Evolutionary conservation across 768 basidiomycete species (phyloP).

Genomic region (Aureoboletus auriporus): DNA sequence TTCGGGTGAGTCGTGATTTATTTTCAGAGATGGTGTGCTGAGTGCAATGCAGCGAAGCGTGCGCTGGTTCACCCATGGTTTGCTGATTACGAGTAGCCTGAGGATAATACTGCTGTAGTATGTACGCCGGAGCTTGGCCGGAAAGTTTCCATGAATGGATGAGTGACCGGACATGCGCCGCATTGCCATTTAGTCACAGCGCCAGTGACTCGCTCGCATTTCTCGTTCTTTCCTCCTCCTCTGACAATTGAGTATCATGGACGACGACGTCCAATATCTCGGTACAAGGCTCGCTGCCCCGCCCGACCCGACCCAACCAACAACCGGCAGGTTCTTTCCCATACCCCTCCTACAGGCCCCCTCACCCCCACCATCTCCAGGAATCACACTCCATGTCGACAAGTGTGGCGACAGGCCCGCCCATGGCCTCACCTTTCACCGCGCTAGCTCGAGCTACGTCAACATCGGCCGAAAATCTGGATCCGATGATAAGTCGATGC

Average conservation of each 20-base stretch:
- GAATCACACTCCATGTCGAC: constrained; percentile 57
- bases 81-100: constrained; percentile 41
- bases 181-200: constrained; percentile 32
- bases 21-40: constrained; percentile 1
- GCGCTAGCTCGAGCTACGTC: constrained; percentile 46
- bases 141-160: constrained; percentile 23
- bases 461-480: constrained; percentile 67
- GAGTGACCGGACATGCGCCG: constrained; percentile 16
- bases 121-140: constrained; percentile 17
- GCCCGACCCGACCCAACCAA: constrained; percentile 25
- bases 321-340: constrained; percentile 39
- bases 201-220: constrained; percentile 17
- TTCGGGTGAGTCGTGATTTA: constrained; percentile 56
- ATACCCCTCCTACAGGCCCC: constrained; percentile 6
- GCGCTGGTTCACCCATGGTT: constrained; percentile 48
- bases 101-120: constrained; percentile 16
- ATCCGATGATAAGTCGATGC: constrained; percentile 38
- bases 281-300: constrained; percentile 36
- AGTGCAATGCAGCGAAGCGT: constrained; percentile 48
- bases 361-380: constrained; percentile 33
- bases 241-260: constrained; percentile 29
- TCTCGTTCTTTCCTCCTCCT: constrained; percentile 11
- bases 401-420: constrained; percentile 42
- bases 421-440: constrained; percentile 49
- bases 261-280: constrained; percentile 62